These are phyloP conservation scores for Luffa aegyptiaca DNA, from an alignment of 306 rosid genomes.

Conservation along the genomic window DNA sequence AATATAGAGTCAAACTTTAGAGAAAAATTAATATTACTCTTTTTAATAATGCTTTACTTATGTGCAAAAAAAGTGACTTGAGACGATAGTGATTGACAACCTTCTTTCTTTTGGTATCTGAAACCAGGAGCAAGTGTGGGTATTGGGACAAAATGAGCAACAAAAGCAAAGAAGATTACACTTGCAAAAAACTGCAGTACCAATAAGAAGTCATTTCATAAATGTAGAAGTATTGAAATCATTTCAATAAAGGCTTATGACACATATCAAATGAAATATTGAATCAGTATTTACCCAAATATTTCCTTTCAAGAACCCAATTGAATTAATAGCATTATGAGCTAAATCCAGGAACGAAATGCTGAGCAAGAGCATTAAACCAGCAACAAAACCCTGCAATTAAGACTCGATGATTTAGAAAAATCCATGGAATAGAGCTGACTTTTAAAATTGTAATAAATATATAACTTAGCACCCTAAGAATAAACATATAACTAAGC, in stretches of 20 bases:
- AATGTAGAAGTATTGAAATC: not conserved
- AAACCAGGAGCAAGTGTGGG: slow-evolving; percentile 59
- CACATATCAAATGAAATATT: not conserved
- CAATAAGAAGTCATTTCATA: slow-evolving; percentile 1
- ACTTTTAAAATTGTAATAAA: too few species aligned
- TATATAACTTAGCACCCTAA: too few species aligned
- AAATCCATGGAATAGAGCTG: not conserved
- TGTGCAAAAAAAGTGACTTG: not conserved
- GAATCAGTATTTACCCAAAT: slow-evolving; percentile 58
- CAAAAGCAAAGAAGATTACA: slow-evolving; percentile 68
- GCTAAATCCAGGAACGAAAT: slow-evolving; percentile 95
- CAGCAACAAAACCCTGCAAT: slow-evolving; percentile 90
- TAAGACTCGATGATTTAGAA: slow-evolving; percentile 6
- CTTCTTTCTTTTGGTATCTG: slow-evolving; percentile 61
- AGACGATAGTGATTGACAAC: slow-evolving; percentile 16
- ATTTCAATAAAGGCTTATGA: not conserved
- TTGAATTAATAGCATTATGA: slow-evolving; percentile 87
- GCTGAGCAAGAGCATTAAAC: slow-evolving; percentile 92
- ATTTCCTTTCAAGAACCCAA: slow-evolving; percentile 88
- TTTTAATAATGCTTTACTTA: not conserved
- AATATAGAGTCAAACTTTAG: slow-evolving; percentile 22
- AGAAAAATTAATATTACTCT: slow-evolving; percentile 11
- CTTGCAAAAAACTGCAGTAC: slow-evolving; percentile 78
- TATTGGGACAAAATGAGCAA: slow-evolving; percentile 81
- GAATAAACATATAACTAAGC: too few species aligned